Evolutionary conservation across 1,284 basidiomycete genomes (phyloP).

Genomic region (Termitomyces sp.): DNA sequence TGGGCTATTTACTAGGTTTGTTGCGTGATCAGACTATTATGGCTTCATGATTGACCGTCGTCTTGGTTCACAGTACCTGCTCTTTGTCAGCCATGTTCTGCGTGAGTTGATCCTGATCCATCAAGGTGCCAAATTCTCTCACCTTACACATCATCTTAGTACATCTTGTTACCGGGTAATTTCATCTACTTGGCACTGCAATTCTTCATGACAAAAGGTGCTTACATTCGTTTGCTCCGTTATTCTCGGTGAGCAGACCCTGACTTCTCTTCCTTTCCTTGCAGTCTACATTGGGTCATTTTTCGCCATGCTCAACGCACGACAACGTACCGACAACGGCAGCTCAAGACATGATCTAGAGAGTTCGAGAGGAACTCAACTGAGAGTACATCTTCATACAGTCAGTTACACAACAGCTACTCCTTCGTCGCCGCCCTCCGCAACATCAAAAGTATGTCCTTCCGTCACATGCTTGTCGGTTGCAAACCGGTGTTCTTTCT

Average conservation of each 20-base stretch:
- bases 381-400: constrained; percentile 12
- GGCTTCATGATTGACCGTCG: background rate
- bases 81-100: constrained; percentile 27
- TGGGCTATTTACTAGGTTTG: constrained; percentile 37
- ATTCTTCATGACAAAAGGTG: constrained; percentile 46
- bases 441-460: background rate
- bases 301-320: constrained; percentile 43
- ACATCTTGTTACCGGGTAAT: constrained; percentile 40
- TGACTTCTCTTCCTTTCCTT: background rate
- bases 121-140: background rate
- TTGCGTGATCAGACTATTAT: background rate
- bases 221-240: constrained; percentile 12
- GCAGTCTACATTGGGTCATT: constrained; percentile 50
- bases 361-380: constrained; percentile 9
- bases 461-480: background rate
- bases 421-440: background rate
- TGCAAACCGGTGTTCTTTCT: background rate
- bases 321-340: constrained; percentile 22
- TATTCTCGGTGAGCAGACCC: background rate
- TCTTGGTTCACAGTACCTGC: constrained; percentile 19
- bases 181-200: constrained; percentile 45
- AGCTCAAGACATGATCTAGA: constrained; percentile 14
- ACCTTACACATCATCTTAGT: constrained; percentile 23
- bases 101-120: constrained; percentile 14
- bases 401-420: constrained; percentile 3